phyloP scores from a whole-genome alignment of 2,329 filamentous ascomycete species.

The Exophiala lecanii-corni region DNA sequence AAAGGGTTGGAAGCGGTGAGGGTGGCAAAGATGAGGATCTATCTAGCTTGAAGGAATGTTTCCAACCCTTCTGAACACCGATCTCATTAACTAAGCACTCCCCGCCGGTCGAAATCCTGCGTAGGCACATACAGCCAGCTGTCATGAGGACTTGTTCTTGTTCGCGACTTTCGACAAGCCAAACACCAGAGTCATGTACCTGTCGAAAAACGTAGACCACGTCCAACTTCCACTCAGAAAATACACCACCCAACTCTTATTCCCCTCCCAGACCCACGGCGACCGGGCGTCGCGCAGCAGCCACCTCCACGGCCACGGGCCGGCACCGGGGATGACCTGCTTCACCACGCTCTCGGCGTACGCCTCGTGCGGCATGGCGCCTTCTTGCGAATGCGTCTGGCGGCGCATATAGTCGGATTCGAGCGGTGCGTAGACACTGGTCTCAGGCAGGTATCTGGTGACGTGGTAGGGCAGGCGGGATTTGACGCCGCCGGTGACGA shows the following conservation, averaged over 20 bases:
- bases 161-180: constrained; percentile 15
- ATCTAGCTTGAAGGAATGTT: too few species aligned
- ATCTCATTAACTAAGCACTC: too few species aligned
- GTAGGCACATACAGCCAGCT: too few species aligned
- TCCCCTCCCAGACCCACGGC: constrained; percentile 24
- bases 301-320: constrained; percentile 24
- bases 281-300: constrained; percentile 20
- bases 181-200: constrained; percentile 18
- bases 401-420: constrained; percentile 18
- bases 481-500: constrained; percentile 58
- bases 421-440: constrained; percentile 17
- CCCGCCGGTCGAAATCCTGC: too few species aligned
- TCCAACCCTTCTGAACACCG: too few species aligned
- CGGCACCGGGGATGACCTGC: constrained; percentile 22
- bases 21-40: too few species aligned
- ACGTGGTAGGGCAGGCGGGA: constrained; percentile 43
- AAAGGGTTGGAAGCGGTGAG: too few species aligned
- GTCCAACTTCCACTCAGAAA: constrained; percentile 18
- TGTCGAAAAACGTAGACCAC: constrained; percentile 20
- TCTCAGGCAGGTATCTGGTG: constrained; percentile 14
- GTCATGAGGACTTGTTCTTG: too few species aligned
- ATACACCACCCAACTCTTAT: constrained; percentile 20
- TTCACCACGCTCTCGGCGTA: constrained; percentile 23
- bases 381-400: constrained; percentile 21
- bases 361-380: constrained; percentile 19